Percentiles rank a stretch among this genome's conserved stretches.
Conservation (phyloP, 164 flowering plant genomes). For the Hamamelis virginiana region DNA sequence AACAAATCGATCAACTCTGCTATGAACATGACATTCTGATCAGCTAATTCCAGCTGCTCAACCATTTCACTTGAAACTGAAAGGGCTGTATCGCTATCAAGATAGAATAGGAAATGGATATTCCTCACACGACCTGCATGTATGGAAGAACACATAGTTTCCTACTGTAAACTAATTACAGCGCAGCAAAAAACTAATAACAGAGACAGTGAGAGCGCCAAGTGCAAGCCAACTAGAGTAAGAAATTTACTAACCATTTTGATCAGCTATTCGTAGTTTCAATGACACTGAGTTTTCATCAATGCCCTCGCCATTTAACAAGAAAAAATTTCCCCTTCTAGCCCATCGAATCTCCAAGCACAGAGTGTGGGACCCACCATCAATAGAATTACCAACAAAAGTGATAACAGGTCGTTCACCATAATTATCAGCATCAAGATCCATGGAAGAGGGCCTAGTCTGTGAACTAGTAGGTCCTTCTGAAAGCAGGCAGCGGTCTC, state of each 20-base stretch:
- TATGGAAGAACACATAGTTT: background rate
- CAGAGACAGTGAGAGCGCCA: background rate
- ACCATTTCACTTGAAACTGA: conserved; percentile 25
- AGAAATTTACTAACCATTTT: conserved; percentile 11
- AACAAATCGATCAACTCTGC: conserved; percentile 28
- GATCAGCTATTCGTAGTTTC: conserved; percentile 22
- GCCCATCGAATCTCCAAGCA: conserved; percentile 22
- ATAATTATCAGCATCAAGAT: conserved; percentile 10
- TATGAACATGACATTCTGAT: conserved; percentile 19
- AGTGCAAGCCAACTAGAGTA: background rate
- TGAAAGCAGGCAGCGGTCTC: conserved; percentile 49
- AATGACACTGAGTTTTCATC: conserved; percentile 24
- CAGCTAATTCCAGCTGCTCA: conserved; percentile 22
- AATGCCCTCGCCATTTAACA: conserved; percentile 21
- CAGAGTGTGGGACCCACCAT: conserved; percentile 2
- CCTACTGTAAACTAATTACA: background rate
- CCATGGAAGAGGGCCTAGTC: conserved; percentile 13
- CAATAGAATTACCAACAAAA: conserved; percentile 7
- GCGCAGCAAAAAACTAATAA: background rate
- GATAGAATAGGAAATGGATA: conserved; percentile 27
- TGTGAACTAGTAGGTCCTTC: conserved; percentile 28
- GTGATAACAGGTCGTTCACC: conserved; percentile 18
- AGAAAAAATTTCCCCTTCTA: conserved; percentile 13
- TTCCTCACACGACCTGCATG: conserved; percentile 23
- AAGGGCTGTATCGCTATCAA: conserved; percentile 22